phyloP scores from a whole-genome alignment of 441 rosid genomes.

The Flueggea neowawraea region DNA sequence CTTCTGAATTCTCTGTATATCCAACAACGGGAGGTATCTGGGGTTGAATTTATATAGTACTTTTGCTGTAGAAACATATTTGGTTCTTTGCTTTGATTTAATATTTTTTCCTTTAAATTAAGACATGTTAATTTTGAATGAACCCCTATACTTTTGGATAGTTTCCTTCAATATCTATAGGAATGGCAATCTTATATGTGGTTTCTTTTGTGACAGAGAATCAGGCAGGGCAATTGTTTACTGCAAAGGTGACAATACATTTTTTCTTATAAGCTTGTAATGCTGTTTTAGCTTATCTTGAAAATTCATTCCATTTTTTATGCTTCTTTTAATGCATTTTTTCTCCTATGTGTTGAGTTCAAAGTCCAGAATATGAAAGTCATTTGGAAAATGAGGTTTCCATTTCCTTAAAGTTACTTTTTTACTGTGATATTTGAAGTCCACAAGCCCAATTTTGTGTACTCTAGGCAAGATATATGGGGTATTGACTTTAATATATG shows the following conservation, averaged over 20 bases:
- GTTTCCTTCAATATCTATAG: neutral
- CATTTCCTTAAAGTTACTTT: too few species aligned
- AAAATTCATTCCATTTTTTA: constrained; percentile 1
- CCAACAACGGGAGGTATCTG: too few species aligned
- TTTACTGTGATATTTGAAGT: too few species aligned
- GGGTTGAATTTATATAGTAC: too few species aligned
- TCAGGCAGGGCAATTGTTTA: constrained; percentile 72
- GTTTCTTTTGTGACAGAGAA: constrained; percentile 46
- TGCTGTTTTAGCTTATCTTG: constrained; percentile 1
- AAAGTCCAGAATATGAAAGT: too few species aligned
- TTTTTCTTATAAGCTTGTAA: neutral
- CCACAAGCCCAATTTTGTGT: too few species aligned
- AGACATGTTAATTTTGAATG: neutral
- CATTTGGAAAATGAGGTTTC: too few species aligned
- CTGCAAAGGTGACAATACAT: constrained; percentile 65
- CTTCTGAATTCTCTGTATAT: too few species aligned
- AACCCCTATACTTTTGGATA: neutral
- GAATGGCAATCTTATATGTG: constrained; percentile 6
- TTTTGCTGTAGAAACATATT: too few species aligned
- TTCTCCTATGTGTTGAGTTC: neutral
- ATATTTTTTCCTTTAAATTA: neutral
- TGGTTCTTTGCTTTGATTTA: too few species aligned
- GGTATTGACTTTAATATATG: neutral
- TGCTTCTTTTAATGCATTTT: neutral
- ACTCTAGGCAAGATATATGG: neutral